phyloP scores from a whole-genome alignment of 2,329 filamentous ascomycete genomes.

The Cadophora luteo-olivacea region DNA sequence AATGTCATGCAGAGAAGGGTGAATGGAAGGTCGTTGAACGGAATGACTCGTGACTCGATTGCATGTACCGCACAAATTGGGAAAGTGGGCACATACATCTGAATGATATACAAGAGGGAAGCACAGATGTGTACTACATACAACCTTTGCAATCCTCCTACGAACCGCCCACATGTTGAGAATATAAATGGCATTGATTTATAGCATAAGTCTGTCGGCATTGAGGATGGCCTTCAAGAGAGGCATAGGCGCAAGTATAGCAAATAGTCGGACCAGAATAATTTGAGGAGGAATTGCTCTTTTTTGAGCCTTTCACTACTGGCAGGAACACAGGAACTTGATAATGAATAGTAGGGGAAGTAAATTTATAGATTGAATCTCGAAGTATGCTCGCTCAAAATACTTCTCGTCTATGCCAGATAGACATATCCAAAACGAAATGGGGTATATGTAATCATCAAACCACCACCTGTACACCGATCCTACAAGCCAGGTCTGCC shows the following conservation, averaged over 20 bases:
- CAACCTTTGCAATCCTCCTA: too few relatives aligned
- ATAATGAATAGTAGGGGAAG: background rate
- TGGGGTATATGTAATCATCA: conserved; percentile 31
- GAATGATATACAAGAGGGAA: too few relatives aligned
- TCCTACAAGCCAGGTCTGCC: conserved; percentile 31
- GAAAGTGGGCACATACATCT: too few relatives aligned
- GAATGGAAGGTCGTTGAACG: background rate
- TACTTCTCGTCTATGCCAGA: conserved; percentile 7
- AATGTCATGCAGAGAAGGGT: background rate
- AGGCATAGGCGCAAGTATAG: too few relatives aligned
- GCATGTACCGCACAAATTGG: too few relatives aligned
- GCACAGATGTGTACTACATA: too few relatives aligned
- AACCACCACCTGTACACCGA: conserved; percentile 27
- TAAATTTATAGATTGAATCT: background rate
- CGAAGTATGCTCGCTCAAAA: conserved; percentile 9
- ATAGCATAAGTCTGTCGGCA: too few relatives aligned
- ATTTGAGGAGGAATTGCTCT: too few relatives aligned
- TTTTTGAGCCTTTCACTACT: background rate
- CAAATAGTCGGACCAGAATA: too few relatives aligned
- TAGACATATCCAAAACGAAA: conserved; percentile 21
- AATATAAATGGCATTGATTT: too few relatives aligned
- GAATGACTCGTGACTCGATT: background rate
- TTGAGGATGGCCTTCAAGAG: too few relatives aligned
- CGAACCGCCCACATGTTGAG: too few relatives aligned
- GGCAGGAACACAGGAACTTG: background rate